Evolutionary conservation across 805 yeast species (phyloP).

Genomic region (Barnettozyma botsteinii): DNA sequence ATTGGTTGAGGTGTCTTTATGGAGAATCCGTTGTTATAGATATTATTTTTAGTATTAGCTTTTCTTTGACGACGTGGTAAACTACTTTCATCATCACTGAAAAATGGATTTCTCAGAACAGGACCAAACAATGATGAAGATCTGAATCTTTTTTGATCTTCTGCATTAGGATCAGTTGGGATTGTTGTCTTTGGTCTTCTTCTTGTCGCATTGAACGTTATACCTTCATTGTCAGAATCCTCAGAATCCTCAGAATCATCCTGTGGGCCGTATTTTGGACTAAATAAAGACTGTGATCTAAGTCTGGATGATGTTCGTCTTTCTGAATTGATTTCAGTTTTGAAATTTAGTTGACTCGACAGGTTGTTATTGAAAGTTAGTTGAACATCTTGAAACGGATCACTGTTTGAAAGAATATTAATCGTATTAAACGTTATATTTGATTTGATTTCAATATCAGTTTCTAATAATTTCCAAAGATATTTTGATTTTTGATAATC

Average conservation of each 20-base stretch:
- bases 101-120: constrained; percentile 19
- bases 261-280: constrained; percentile 7
- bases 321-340: constrained; percentile 13
- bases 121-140: constrained; percentile 25
- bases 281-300: constrained; percentile 21
- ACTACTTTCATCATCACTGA: constrained; percentile 8
- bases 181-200: constrained; percentile 13
- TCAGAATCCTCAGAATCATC: constrained; percentile 13
- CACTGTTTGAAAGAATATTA: constrained; percentile 16
- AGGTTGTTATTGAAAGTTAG: constrained; percentile 16
- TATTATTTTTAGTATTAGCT: not conserved
- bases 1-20: constrained; percentile 1
- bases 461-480: constrained; percentile 22
- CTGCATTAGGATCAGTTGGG: constrained; percentile 1
- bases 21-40: not conserved
- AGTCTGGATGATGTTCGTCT: constrained; percentile 13
- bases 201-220: constrained; percentile 20
- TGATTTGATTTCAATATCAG: constrained; percentile 22
- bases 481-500: constrained; percentile 5
- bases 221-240: constrained; percentile 23
- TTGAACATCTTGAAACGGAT: constrained; percentile 24
- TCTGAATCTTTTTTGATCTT: constrained; percentile 21
- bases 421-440: constrained; percentile 10
- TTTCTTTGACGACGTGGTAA: not conserved
- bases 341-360: constrained; percentile 18